Percentiles rank a stretch among this genome's conserved stretches.
Conservation (phyloP, 768 basidiomycete species). For the Trametes meyenii region DNA sequence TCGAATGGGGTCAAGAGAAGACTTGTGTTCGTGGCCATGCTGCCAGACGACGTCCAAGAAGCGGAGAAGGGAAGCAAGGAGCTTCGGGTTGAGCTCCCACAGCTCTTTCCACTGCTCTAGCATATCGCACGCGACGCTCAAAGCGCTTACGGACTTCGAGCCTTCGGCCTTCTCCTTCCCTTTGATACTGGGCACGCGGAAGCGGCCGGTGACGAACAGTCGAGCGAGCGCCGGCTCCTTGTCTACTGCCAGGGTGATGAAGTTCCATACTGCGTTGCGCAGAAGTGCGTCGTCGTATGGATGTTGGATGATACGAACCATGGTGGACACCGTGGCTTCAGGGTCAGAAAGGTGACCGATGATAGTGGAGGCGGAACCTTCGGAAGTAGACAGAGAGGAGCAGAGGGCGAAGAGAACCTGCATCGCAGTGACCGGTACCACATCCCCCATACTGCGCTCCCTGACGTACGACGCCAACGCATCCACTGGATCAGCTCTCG, state of each 20-base stretch:
- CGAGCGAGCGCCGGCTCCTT: slow-evolving; percentile 85
- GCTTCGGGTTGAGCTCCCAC: slow-evolving; percentile 77
- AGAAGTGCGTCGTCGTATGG: slow-evolving; percentile 78
- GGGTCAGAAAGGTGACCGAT: slow-evolving; percentile 79
- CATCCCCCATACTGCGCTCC: slow-evolving; percentile 59
- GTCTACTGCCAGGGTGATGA: slow-evolving; percentile 79
- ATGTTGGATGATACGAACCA: slow-evolving; percentile 75
- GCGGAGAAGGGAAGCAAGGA: slow-evolving; percentile 71
- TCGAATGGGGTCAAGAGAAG: slow-evolving; percentile 57
- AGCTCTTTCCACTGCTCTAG: slow-evolving; percentile 71
- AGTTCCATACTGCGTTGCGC: slow-evolving; percentile 80
- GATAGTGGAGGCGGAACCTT: slow-evolving; percentile 70
- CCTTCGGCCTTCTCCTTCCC: slow-evolving; percentile 37
- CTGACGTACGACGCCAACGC: slow-evolving; percentile 70
- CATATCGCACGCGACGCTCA: slow-evolving; percentile 68
- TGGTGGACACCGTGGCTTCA: slow-evolving; percentile 63
- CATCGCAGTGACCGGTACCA: slow-evolving; percentile 68
- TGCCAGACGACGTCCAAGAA: slow-evolving; percentile 84
- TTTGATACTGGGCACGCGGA: slow-evolving; percentile 51
- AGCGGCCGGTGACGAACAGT: slow-evolving; percentile 76
- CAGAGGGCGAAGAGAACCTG: slow-evolving; percentile 69
- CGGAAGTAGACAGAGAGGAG: slow-evolving; percentile 59
- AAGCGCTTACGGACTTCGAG: slow-evolving; percentile 54
- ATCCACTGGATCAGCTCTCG: slow-evolving; percentile 72
- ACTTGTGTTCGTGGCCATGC: slow-evolving; percentile 73